phyloP scores from a whole-genome alignment of 371 early-diverging fungal species.

The Lichtheimia corymbifera region DNA sequence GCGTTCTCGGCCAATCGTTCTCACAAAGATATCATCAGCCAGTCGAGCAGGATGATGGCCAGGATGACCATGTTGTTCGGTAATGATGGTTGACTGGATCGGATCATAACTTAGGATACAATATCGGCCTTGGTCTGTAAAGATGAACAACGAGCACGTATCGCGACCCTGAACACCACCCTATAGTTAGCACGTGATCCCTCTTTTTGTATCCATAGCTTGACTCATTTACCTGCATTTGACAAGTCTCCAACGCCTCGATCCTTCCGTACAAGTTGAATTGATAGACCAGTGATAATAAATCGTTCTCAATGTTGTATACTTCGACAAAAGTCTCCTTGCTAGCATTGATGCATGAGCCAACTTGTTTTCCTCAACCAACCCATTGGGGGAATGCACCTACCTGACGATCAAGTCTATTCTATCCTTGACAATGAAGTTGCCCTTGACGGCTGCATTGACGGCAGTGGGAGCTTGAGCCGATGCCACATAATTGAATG shows the following conservation, averaged over 20 bases:
- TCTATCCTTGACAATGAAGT: slow-evolving; percentile 16
- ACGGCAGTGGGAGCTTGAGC: slow-evolving; percentile 27
- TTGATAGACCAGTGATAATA: slow-evolving; percentile 53
- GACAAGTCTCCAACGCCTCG: slow-evolving; percentile 47
- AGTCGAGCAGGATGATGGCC: slow-evolving; percentile 44
- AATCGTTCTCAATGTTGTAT: slow-evolving; percentile 39
- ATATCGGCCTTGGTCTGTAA: slow-evolving; percentile 51
- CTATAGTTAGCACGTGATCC: neutral
- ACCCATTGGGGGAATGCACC: neutral
- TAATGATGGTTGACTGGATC: slow-evolving; percentile 30
- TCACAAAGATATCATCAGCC: slow-evolving; percentile 39
- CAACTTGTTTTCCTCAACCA: neutral
- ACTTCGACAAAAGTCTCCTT: slow-evolving; percentile 69
- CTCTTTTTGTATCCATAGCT: neutral
- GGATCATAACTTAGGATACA: slow-evolving; percentile 58
- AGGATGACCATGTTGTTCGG: slow-evolving; percentile 56
- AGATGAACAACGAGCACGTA: slow-evolving; percentile 53
- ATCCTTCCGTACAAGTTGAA: slow-evolving; percentile 68
- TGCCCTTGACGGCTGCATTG: slow-evolving; percentile 22
- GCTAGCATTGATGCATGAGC: slow-evolving; percentile 24
- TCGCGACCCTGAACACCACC: slow-evolving; percentile 22
- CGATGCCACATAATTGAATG: slow-evolving; percentile 26
- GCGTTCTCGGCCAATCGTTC: slow-evolving; percentile 42
- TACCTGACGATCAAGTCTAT: slow-evolving; percentile 26
- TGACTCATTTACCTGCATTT: slow-evolving; percentile 40